Percentiles rank a stretch among this genome's conserved stretches.
Conservation (phyloP, 2,329 filamentous ascomycete species). For the Botrytis elliptica region DNA sequence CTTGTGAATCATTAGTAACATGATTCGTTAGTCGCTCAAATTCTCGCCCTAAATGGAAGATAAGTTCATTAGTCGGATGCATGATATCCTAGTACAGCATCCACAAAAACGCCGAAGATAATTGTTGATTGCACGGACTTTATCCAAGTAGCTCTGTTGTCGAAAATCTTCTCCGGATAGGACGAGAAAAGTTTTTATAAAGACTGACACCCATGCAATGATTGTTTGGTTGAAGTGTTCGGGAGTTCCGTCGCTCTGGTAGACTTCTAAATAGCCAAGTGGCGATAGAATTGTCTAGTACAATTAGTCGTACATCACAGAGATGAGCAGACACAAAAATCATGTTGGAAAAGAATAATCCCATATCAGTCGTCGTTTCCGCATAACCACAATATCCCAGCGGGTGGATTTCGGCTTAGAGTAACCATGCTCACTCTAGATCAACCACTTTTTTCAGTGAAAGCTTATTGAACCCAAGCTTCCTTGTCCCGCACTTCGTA, state of each 20-base stretch:
- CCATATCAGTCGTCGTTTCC: neutral
- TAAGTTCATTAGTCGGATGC: neutral
- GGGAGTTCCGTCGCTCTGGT: neutral
- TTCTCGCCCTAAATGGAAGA: conserved; percentile 6
- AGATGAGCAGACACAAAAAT: neutral
- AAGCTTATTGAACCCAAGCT: conserved; percentile 12
- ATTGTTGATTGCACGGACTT: conserved; percentile 3
- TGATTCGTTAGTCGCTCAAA: conserved; percentile 16
- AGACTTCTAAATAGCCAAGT: neutral
- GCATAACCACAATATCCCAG: neutral
- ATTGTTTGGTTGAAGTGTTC: neutral
- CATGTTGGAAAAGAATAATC: neutral
- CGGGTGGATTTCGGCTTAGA: neutral
- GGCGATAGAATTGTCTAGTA: neutral
- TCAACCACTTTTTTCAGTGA: conserved; percentile 6
- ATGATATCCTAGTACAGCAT: neutral
- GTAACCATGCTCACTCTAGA: neutral
- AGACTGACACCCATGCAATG: neutral
- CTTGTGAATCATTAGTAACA: neutral
- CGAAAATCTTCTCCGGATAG: neutral
- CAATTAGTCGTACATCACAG: neutral
- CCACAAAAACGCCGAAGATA: conserved; percentile 17
- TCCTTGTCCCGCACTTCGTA: neutral
- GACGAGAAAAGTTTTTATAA: conserved; percentile 4
- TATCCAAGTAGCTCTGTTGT: neutral